Evolutionary conservation across 2,329 filamentous ascomycete species (phyloP), one percentile per base, ranked within the genome.

Genomic region (Colletotrichum siamense): DNA sequence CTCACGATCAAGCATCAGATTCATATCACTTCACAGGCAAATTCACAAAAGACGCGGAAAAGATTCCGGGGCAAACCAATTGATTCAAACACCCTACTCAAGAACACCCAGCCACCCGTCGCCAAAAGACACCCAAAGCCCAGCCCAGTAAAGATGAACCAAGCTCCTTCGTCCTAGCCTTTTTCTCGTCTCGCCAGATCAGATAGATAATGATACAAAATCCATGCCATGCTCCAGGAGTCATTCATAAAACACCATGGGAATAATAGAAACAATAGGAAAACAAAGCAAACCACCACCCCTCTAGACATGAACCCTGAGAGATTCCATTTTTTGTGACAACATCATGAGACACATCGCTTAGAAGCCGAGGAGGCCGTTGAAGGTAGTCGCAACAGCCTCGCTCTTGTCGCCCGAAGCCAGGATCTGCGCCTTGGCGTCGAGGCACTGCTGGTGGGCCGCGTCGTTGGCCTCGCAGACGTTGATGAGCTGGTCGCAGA

Each of bases 401-500:
- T 83, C 85, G 79, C 90, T 87, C 77, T 85, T 85, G 44, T 88
- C 89, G 2, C 88, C 88, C 13, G 89, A 82, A 2, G 88, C 87
- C 79, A 85, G 76, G 65, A 93, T 89, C 82, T 88, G 81, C 1
- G 88, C 86, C 80, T 91, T 83, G 4, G 89, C 90, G 44, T 84
- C 83, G 73, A 83, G 80, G 81, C 89, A 91, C 4, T 86, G 83
- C 18, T 86, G 81, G 68, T 88, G 86, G 39, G 90, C 91, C 2
- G 89, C 90, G 16, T 85, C 86, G 82, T 91, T 91, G 66, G 91
- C 91, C n/a, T 85, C 84, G 83, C 91, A 92, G 28, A 91, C 89
- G 82, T 92, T 92, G 77, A 85, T 89, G 72, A 92, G 85, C 82
- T 92, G 90, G 83, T 92, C 89, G 84, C 90, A 91, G 79, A 92